These are phyloP conservation scores for Penicillium concentricum DNA, from an alignment of 2,329 filamentous ascomycete genomes.

Conservation along the genomic window DNA sequence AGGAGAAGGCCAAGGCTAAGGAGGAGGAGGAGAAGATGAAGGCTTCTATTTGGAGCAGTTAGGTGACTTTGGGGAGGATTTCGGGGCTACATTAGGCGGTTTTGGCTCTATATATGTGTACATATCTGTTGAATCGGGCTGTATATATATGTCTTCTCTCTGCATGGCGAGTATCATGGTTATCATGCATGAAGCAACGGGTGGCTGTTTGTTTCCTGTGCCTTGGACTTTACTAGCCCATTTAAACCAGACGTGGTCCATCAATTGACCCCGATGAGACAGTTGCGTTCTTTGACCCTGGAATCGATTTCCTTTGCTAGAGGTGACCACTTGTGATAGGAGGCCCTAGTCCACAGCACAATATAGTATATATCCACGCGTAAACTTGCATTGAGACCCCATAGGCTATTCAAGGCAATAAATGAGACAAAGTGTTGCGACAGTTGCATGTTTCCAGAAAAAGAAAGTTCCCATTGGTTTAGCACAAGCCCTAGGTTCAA, in stretches of 20 bases:
- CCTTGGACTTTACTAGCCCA: background rate
- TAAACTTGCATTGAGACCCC: background rate
- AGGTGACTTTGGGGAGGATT: constrained; percentile 1
- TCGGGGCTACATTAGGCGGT: background rate
- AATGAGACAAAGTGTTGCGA: no score
- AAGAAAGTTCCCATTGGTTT: background rate
- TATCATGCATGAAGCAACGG: background rate
- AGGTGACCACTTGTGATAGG: no score
- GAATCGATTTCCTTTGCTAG: background rate
- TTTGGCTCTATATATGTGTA: constrained; percentile 5
- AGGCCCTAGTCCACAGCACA: no score
- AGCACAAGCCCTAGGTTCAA: background rate
- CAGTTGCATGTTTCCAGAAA: no score
- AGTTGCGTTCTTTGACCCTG: background rate
- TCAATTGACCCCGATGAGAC: background rate
- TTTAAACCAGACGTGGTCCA: background rate
- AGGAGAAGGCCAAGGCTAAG: constrained; percentile 61
- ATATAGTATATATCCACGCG: background rate
- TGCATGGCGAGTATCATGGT: background rate
- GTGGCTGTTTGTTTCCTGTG: background rate
- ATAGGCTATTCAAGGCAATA: background rate
- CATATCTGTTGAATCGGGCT: background rate
- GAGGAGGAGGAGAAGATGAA: constrained; percentile 72
- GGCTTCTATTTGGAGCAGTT: constrained; percentile 80
- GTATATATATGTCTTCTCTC: background rate